Evolutionary conservation across 2,329 filamentous ascomycete genomes (phyloP).

Genomic region (Penicillium sp.): DNA sequence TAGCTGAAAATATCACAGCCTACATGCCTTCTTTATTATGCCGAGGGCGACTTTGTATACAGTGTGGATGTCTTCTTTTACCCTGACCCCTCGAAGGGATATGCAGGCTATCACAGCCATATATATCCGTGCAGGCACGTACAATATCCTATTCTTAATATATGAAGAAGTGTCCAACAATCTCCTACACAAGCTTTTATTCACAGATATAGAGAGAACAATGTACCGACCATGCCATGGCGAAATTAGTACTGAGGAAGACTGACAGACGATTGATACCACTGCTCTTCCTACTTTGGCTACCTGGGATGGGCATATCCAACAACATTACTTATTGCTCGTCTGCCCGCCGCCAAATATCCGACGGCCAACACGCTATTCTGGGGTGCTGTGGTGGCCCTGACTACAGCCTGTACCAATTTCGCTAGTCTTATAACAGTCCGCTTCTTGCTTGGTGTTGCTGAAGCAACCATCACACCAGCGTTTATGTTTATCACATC

Average conservation of each 20-base stretch:
- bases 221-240: slow-evolving; percentile 8
- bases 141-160: too few species aligned
- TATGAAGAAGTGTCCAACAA: neutral
- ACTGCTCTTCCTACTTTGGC: slow-evolving; percentile 39
- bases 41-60: too few species aligned
- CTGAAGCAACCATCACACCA: slow-evolving; percentile 55
- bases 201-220: slow-evolving; percentile 8
- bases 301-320: slow-evolving; percentile 30
- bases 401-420: slow-evolving; percentile 48
- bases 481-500: slow-evolving; percentile 57
- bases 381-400: slow-evolving; percentile 51
- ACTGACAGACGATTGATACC: slow-evolving; percentile 4
- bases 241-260: slow-evolving; percentile 48
- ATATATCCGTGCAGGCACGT: too few species aligned
- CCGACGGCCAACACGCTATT: slow-evolving; percentile 41
- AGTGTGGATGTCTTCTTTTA: too few species aligned
- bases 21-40: too few species aligned
- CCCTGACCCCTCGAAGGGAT: too few species aligned
- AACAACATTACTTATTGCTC: slow-evolving; percentile 24
- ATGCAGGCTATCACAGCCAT: too few species aligned
- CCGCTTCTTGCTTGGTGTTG: slow-evolving; percentile 55
- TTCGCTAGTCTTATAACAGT: slow-evolving; percentile 52
- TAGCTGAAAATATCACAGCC: too few species aligned
- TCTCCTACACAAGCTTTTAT: neutral
- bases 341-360: slow-evolving; percentile 29